Evolutionary conservation across 2,329 filamentous ascomycete genomes (phyloP).

Genomic region (Colletotrichum spinosum): DNA sequence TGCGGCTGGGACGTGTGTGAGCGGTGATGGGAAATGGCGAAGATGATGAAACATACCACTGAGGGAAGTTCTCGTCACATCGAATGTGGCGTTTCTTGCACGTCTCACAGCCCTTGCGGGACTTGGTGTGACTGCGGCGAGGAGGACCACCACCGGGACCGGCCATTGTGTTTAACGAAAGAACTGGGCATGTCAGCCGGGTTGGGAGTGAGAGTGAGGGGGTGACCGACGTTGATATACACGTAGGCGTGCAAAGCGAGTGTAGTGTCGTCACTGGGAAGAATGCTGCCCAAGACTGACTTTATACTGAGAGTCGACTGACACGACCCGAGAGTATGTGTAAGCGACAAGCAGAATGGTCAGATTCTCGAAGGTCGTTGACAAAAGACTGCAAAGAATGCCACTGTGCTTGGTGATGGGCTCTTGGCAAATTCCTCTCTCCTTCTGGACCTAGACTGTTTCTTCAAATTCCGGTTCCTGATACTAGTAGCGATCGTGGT

Average conservation of each 20-base stretch:
- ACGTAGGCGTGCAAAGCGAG: conserved; percentile 42
- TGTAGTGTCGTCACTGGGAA: conserved; percentile 30
- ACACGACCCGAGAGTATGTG: conserved; percentile 16
- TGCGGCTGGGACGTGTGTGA: conserved; percentile 72
- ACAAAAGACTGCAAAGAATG: conserved; percentile 22
- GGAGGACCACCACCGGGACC: conserved; percentile 95
- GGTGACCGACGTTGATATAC: conserved; percentile 45
- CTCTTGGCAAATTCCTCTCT: conserved; percentile 33
- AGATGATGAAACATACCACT: conserved; percentile 75
- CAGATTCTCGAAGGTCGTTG: conserved; percentile 3
- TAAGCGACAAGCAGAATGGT: conserved; percentile 27
- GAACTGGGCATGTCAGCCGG: conserved; percentile 40
- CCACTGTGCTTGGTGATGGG: conserved; percentile 15
- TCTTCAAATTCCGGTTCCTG: conserved; percentile 33
- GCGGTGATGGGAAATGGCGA: background rate
- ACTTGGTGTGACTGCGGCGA: conserved; percentile 94
- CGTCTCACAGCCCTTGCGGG: conserved; percentile 96
- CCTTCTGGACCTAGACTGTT: conserved; percentile 32
- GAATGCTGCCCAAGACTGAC: conserved; percentile 19
- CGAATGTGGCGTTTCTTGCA: conserved; percentile 98
- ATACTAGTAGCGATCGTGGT: conserved; percentile 54
- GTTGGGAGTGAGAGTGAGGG: background rate
- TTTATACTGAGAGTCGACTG: conserved; percentile 26
- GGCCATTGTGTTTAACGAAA: conserved; percentile 74
- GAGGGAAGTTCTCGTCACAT: conserved; percentile 97